These are phyloP conservation scores for Nitzschia sp. DNA, from an alignment of 108 stramenopile genomes.

Conservation along the genomic window DNA sequence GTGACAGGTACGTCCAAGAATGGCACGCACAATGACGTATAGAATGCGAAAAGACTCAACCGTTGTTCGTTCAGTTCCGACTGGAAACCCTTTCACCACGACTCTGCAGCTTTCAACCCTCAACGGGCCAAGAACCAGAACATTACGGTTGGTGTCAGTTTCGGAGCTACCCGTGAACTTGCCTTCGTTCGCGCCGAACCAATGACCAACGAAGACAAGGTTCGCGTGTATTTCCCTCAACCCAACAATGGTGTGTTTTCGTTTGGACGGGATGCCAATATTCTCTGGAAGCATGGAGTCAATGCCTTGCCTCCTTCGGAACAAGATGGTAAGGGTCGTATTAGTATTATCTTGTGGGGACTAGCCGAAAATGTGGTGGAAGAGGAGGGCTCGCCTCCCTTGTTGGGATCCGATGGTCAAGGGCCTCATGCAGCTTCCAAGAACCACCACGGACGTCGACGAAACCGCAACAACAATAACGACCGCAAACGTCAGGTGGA, in stretches of 20 bases:
- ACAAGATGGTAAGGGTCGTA: slow-evolving; percentile 71
- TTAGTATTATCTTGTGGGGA: slow-evolving; percentile 86
- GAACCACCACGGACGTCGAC: not conserved
- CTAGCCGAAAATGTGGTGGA: slow-evolving; percentile 58
- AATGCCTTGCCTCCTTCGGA: slow-evolving; percentile 65
- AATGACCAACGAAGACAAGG: slow-evolving; percentile 5
- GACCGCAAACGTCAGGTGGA: slow-evolving; percentile 1
- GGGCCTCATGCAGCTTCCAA: slow-evolving; percentile 56
- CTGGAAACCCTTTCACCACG: slow-evolving; percentile 93
- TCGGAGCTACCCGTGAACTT: slow-evolving; percentile 78
- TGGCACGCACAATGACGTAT: slow-evolving; percentile 40
- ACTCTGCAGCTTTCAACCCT: slow-evolving; percentile 86
- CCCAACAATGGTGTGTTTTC: slow-evolving; percentile 83
- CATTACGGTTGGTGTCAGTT: slow-evolving; percentile 80
- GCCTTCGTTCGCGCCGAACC: slow-evolving; percentile 66
- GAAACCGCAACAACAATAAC: slow-evolving; percentile 3
- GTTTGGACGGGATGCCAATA: slow-evolving; percentile 86
- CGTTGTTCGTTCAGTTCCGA: slow-evolving; percentile 33
- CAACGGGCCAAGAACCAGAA: slow-evolving; percentile 78
- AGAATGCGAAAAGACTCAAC: no score
- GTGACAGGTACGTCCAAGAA: slow-evolving; percentile 37
- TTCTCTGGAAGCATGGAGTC: slow-evolving; percentile 81
- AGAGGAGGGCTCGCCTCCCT: slow-evolving; percentile 73
- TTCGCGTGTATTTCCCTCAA: slow-evolving; percentile 84
- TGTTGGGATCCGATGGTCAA: slow-evolving; percentile 71